Percentiles rank a stretch among this genome's conserved stretches.
Evolutionary conservation across 192 early-diverging fungal genomes (phyloP).

Genomic region (Oehlia diaphana): DNA sequence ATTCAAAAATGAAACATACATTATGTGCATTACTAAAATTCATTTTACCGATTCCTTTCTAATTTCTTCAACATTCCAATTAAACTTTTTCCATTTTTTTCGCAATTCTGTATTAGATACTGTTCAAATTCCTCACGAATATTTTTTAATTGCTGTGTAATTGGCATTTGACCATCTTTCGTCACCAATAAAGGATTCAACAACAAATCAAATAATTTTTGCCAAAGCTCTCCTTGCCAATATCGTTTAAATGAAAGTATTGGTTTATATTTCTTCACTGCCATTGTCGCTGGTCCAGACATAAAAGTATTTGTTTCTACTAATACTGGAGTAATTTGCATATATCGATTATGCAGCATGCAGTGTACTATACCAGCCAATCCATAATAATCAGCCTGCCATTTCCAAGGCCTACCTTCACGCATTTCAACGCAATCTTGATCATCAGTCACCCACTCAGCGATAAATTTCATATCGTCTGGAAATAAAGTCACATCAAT

Average conservation of each 20-base stretch:
- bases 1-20: too few relatives aligned
- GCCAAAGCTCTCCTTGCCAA: slow-evolving; percentile 32
- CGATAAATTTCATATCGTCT: slow-evolving; percentile 19
- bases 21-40: neutral
- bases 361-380: slow-evolving; percentile 33
- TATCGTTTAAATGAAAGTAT: slow-evolving; percentile 34
- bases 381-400: slow-evolving; percentile 36
- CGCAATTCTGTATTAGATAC: slow-evolving; percentile 14
- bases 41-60: neutral
- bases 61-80: slow-evolving; percentile 15
- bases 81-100: slow-evolving; percentile 24
- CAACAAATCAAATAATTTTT: slow-evolving; percentile 28
- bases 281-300: neutral
- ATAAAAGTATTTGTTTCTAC: neutral
- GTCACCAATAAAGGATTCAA: slow-evolving; percentile 27
- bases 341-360: slow-evolving; percentile 33
- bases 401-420: slow-evolving; percentile 28
- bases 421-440: slow-evolving; percentile 31
- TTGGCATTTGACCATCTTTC: slow-evolving; percentile 12
- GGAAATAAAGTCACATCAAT: slow-evolving; percentile 34
- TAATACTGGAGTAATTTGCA: slow-evolving; percentile 2
- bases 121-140: slow-evolving; percentile 23
- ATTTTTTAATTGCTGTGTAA: slow-evolving; percentile 18
- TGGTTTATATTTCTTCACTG: slow-evolving; percentile 20
- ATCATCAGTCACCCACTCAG: slow-evolving; percentile 20